These are phyloP conservation scores for Wickerhamomyces chambardii DNA, from an alignment of 805 yeast species.

Conservation along the genomic window DNA sequence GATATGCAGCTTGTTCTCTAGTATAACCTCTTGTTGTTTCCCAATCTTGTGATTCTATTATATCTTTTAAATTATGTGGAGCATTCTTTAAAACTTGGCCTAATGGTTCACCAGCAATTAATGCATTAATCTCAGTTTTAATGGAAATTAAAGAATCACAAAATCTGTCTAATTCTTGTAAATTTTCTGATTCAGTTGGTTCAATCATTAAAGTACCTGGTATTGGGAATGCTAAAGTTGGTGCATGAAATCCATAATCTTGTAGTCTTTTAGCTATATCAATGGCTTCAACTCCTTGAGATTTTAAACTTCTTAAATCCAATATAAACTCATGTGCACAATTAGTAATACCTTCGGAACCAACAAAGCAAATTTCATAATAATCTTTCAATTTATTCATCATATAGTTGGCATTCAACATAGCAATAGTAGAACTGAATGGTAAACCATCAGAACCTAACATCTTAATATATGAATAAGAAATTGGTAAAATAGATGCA, in stretches of 20 bases:
- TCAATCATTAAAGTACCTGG: constrained; percentile 97
- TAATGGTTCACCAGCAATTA: constrained; percentile 53
- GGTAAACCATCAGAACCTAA: constrained; percentile 83
- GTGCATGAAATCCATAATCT: constrained; percentile 98
- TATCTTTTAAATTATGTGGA: constrained; percentile 83
- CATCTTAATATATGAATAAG: constrained; percentile 92
- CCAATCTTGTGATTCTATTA: constrained; percentile 69
- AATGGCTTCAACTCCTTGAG: constrained; percentile 80
- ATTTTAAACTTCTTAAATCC: constrained; percentile 80
- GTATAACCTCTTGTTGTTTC: constrained; percentile 68
- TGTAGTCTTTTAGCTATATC: constrained; percentile 96
- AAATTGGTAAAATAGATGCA: constrained; percentile 86
- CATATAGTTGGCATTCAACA: constrained; percentile 95
- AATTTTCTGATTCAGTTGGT: constrained; percentile 93
- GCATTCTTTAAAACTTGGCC: constrained; percentile 78
- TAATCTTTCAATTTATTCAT: constrained; percentile 63
- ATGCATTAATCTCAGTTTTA: constrained; percentile 70
- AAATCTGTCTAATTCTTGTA: constrained; percentile 84
- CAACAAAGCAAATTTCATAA: constrained; percentile 71
- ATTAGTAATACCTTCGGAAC: constrained; percentile 49
- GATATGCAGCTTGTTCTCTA: constrained; percentile 90
- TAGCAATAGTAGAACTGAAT: constrained; percentile 81
- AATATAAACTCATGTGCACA: constrained; percentile 97
- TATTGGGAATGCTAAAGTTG: constrained; percentile 98
- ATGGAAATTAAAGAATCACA: constrained; percentile 81